Conservation (phyloP, 345 rosid species). For the Jatropha curcas region DNA sequence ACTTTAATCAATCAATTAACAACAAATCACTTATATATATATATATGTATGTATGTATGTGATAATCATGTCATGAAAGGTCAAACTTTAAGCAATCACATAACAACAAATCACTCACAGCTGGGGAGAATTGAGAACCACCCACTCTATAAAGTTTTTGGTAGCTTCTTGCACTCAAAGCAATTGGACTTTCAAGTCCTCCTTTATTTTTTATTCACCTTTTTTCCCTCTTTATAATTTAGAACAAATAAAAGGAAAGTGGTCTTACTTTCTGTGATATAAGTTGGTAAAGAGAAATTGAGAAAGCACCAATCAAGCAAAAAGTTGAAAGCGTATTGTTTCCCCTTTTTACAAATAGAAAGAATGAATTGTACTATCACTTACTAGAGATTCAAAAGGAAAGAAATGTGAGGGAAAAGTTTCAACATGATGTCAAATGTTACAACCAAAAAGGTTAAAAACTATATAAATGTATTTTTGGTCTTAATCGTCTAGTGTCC, state of each 20-base stretch:
- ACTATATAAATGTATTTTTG: too few species aligned
- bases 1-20: slow-evolving; percentile 59
- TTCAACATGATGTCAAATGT: background rate
- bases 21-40: slow-evolving; percentile 36
- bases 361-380: slow-evolving; percentile 27
- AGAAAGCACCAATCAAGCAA: slow-evolving; percentile 49
- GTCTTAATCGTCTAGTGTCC: too few species aligned
- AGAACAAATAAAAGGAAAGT: slow-evolving; percentile 44
- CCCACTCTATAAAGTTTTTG: slow-evolving; percentile 37
- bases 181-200: slow-evolving; percentile 45
- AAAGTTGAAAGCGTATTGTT: slow-evolving; percentile 25
- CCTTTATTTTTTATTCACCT: background rate
- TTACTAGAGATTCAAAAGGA: background rate
- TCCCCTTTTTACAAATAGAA: slow-evolving; percentile 25
- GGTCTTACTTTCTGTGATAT: slow-evolving; percentile 32
- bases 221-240: slow-evolving; percentile 23
- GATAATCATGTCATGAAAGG: slow-evolving; percentile 46
- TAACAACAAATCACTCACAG: slow-evolving; percentile 43
- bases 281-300: slow-evolving; percentile 34
- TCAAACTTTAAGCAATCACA: slow-evolving; percentile 72
- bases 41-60: slow-evolving; percentile 7
- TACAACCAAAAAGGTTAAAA: background rate
- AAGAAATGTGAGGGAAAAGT: background rate
- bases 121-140: slow-evolving; percentile 41
- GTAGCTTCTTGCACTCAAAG: slow-evolving; percentile 77